These are phyloP conservation scores for Mycosphaerella sp. DNA, from an alignment of 2,329 filamentous ascomycete species.

Conservation along the genomic window DNA sequence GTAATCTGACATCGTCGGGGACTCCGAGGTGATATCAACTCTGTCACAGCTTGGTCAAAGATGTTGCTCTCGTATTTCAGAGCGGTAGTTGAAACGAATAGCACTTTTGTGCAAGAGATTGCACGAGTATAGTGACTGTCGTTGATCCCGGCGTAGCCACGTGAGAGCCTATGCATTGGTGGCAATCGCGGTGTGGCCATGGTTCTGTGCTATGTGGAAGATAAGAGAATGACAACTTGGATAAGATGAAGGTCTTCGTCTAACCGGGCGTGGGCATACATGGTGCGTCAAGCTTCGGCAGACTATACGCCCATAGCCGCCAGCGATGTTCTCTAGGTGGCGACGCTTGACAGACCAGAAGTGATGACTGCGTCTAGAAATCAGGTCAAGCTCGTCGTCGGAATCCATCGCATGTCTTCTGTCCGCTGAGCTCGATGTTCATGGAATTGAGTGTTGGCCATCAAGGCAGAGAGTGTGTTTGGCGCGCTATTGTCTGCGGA, in stretches of 20 bases:
- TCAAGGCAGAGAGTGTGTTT: no score
- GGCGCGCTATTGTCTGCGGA: no score
- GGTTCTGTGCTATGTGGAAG: no score
- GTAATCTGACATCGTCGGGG: not conserved
- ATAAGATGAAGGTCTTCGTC: no score
- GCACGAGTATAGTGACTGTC: not conserved
- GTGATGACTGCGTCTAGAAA: not conserved
- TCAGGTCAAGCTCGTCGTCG: not conserved
- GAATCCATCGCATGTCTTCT: not conserved
- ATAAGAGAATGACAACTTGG: no score
- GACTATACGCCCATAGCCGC: no score
- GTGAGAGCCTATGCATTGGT: not conserved
- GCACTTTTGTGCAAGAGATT: conserved; percentile 4
- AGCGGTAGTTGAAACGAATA: conserved; percentile 20
- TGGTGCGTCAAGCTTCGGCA: no score
- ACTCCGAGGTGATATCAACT: conserved; percentile 10
- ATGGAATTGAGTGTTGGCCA: not conserved
- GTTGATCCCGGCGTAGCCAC: not conserved
- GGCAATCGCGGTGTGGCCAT: not conserved
- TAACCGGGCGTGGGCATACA: no score
- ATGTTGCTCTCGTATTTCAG: conserved; percentile 22
- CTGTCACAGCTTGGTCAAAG: conserved; percentile 19
- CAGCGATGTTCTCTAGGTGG: not conserved
- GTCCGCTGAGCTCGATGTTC: not conserved
- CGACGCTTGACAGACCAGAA: not conserved